Percentiles rank a stretch among this genome's conserved stretches.
Evolutionary conservation across 202 grass and related monocot species (phyloP).

Genomic region (Carex arenaria): DNA sequence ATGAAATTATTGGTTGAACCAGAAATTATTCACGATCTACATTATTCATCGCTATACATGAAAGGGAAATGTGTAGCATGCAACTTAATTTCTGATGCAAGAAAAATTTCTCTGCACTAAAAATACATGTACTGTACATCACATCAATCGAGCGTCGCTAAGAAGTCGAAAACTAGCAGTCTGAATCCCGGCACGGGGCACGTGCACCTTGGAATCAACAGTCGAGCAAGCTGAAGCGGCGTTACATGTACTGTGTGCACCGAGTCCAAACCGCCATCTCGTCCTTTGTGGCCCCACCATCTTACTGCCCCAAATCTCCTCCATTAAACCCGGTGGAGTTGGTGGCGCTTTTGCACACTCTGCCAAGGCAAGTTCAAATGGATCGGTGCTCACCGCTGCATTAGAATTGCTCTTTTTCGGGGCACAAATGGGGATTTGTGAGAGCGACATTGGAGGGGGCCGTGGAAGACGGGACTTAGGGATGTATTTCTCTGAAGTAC

Average conservation of each 20-base stretch:
- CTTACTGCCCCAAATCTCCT: constrained; percentile 26
- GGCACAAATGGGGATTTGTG: not conserved
- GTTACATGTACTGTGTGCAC: not conserved
- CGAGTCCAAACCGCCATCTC: not conserved
- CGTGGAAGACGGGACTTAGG: not conserved
- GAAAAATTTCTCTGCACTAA: constrained; percentile 11
- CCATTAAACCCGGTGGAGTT: constrained; percentile 9
- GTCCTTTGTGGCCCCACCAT: constrained; percentile 1
- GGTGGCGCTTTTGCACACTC: constrained; percentile 19
- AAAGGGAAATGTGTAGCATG: not conserved
- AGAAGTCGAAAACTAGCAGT: not conserved
- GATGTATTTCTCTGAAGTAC: not conserved
- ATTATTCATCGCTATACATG: not conserved
- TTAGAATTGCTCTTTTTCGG: not conserved
- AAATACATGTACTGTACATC: not conserved
- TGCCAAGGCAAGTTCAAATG: constrained; percentile 19
- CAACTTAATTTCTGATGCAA: constrained; percentile 20
- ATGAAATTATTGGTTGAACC: constrained; percentile 24
- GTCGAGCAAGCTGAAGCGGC: constrained; percentile 9
- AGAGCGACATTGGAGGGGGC: constrained; percentile 13
- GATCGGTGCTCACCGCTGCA: not conserved
- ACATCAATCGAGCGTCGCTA: not conserved
- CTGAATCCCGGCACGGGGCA: not conserved
- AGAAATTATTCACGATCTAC: constrained; percentile 7
- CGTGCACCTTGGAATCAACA: not conserved